Evolutionary conservation across 345 rosid species (phyloP).

Genomic region (Rhizophora apiculata): DNA sequence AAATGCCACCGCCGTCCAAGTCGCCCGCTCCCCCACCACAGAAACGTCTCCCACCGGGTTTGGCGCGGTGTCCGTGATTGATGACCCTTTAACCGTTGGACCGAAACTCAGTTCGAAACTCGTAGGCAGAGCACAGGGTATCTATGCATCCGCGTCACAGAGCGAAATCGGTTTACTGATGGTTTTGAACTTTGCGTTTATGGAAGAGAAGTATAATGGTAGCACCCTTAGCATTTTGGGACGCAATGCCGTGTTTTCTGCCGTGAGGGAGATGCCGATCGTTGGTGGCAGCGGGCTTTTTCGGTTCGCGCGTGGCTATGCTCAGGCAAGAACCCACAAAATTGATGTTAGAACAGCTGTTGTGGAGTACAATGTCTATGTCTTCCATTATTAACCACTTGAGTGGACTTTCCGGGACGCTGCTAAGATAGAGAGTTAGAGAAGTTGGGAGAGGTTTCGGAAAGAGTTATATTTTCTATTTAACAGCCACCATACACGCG

Average conservation of each 20-base stretch:
- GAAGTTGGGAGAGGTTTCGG: no score
- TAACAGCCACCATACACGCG: no score
- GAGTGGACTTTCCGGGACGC: no score
- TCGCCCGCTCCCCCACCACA: conserved; percentile 6
- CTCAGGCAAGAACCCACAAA: conserved; percentile 23
- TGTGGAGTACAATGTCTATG: conserved; percentile 36
- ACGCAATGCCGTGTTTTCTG: conserved; percentile 14
- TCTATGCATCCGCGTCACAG: conserved; percentile 22
- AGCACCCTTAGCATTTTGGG: conserved; percentile 26
- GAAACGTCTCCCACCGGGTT: conserved; percentile 2
- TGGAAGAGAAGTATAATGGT: conserved; percentile 21
- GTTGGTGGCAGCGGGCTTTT: conserved; percentile 31
- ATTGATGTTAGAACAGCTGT: conserved; percentile 7
- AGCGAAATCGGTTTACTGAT: conserved; percentile 18
- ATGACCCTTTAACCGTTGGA: conserved; percentile 19
- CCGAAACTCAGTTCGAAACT: conserved; percentile 12
- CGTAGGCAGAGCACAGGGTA: conserved; percentile 27
- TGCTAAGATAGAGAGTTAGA: no score
- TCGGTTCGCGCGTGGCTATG: conserved; percentile 31
- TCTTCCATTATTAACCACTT: conserved; percentile 27
- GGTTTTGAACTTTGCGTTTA: conserved; percentile 22
- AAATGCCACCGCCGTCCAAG: neutral
- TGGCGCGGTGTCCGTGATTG: conserved; percentile 18
- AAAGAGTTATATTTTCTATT: no score
- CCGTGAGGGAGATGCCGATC: conserved; percentile 26